Evolutionary conservation across 805 yeast species (phyloP).

Genomic region (Suhomyces vadensis): DNA sequence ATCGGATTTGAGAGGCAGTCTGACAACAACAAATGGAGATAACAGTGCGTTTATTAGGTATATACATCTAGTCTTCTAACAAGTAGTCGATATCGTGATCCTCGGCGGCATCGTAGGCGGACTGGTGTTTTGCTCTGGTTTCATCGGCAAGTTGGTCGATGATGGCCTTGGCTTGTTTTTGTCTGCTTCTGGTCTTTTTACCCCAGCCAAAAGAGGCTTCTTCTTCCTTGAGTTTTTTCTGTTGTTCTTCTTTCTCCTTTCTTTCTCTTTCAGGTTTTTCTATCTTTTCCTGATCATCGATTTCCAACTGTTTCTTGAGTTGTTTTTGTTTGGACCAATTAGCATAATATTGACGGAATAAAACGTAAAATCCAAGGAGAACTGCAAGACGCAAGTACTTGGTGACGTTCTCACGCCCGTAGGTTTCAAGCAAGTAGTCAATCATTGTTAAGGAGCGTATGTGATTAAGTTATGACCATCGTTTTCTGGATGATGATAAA

Average conservation of each 20-base stretch:
- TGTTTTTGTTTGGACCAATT: constrained; percentile 60
- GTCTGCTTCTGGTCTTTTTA: constrained; percentile 63
- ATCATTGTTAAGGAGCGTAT: background rate
- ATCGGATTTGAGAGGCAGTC: background rate
- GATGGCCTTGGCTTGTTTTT: constrained; percentile 54
- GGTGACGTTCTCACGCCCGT: constrained; percentile 37
- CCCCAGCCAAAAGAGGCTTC: constrained; percentile 76
- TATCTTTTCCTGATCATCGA: constrained; percentile 46
- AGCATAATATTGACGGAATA: constrained; percentile 56
- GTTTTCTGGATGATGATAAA: background rate
- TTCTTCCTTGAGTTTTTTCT: constrained; percentile 30
- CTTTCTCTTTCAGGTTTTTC: constrained; percentile 37
- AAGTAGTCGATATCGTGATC: constrained; percentile 72
- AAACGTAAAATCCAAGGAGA: constrained; percentile 62
- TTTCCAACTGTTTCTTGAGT: constrained; percentile 45
- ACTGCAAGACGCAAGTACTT: constrained; percentile 49
- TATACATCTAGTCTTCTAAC: constrained; percentile 49
- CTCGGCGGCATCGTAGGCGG: constrained; percentile 49
- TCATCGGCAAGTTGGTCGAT: constrained; percentile 48
- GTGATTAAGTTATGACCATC: background rate
- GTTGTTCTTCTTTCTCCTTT: constrained; percentile 35
- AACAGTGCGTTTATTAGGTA: background rate
- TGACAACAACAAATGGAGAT: background rate
- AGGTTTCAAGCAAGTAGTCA: background rate
- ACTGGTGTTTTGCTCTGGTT: constrained; percentile 43